Base-by-base conservation (phyloP, 768 basidiomycete genomes). In the Amanita molliuscula region DNA sequence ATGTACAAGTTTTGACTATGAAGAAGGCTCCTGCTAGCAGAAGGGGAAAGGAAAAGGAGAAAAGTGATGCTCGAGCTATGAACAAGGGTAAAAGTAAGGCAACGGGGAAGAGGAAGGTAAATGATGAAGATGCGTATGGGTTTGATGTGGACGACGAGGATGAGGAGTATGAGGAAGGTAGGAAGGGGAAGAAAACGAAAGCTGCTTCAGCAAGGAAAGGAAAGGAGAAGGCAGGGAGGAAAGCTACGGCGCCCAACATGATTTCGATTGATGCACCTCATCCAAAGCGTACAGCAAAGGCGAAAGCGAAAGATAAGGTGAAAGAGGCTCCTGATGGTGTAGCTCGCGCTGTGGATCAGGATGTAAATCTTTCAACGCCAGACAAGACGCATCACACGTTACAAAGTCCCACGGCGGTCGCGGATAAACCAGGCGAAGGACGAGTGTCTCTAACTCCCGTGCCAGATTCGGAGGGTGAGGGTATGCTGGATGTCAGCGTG, bases 281-380 rank as follows among this genome's bases (percentile, higher is more conserved):
- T 20, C 18, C 58, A 16, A 62, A 57, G 53, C 57, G 57, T 35
- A 64, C 64, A 46, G 53, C 49, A 33, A 66, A 65, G 49, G 48
- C 50, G 18, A 72, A 68, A 50, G 55, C 51, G 40, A 67, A 65
- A 51, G 51, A 52, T 18, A 72, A 68, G 52, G 61, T 54, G 37
- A 66, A 68, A 44, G 63, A 56, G 33, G 63, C 57, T 35, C 56
- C 53, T 21, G 60, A 67, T 23, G 44, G 59, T 54, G 73, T 73
- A 55, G 68, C 70, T 47, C 66, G 75, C 31, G 55, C 56, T 23
- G 67, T 63, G 4, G 61, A 59, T 26, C 53, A 54, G 23, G 52
- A 55, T 44, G 2, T 5, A 15, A 8, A 4, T 13, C n/a, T 25
- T 13, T 13, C 25, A 16, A 13, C 28, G 11, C 25, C 25, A 31